A percentile compares a stretch with the other conserved stretches of the same genome.
Evolutionary conservation across 306 rosid species (phyloP).

Genomic region (Biancaea sappan): DNA sequence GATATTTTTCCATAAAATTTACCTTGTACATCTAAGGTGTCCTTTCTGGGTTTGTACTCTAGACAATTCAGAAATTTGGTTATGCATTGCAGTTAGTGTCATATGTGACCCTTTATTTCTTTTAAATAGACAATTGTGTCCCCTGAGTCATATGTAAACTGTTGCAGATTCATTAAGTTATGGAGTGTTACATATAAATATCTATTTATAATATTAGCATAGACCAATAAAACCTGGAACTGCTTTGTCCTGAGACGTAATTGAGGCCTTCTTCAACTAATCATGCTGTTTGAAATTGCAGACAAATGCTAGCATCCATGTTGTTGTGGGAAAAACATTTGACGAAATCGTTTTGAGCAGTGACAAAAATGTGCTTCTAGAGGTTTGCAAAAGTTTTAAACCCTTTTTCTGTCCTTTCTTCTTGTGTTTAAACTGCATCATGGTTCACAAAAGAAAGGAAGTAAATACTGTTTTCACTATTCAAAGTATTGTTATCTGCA

Average conservation of each 20-base stretch:
- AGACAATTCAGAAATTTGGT: constrained; percentile 17
- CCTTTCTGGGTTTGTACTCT: not conserved
- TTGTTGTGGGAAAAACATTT: constrained; percentile 75
- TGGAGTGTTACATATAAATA: not conserved
- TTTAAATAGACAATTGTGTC: not conserved
- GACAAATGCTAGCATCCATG: constrained; percentile 62
- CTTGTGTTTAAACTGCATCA: not conserved
- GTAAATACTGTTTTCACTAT: not conserved
- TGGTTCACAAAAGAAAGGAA: not conserved
- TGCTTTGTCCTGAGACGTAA: constrained; percentile 1
- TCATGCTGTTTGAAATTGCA: constrained; percentile 47
- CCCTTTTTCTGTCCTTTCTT: constrained; percentile 14
- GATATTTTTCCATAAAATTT: not conserved
- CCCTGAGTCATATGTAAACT: constrained; percentile 5
- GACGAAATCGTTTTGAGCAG: constrained; percentile 68
- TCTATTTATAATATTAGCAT: not conserved
- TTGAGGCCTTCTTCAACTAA: not conserved
- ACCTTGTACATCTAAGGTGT: not conserved
- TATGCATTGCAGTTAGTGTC: not conserved
- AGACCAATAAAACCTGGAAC: constrained; percentile 2
- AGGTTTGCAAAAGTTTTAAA: constrained; percentile 61
- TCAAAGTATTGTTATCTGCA: constrained; percentile 4
- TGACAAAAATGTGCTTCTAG: constrained; percentile 71
- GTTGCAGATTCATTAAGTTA: constrained; percentile 8
- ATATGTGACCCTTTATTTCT: not conserved